Evolutionary conservation across 2,329 filamentous ascomycete genomes (phyloP), one percentile per base, ranked within the genome.

Genomic region (Talaromyces sp.): DNA sequence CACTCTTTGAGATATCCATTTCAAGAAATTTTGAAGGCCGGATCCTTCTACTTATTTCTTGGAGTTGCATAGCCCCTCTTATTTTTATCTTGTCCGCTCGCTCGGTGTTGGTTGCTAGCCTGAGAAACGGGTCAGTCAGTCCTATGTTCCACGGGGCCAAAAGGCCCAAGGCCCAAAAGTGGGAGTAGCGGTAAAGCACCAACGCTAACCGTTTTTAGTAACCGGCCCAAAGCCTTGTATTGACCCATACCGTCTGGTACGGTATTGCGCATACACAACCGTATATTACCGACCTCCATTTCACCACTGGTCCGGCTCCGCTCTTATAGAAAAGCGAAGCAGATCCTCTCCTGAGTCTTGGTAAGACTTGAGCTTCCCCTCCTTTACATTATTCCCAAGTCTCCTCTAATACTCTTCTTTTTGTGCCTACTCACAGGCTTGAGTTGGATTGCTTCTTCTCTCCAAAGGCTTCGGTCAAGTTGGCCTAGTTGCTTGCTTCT

Each of bases 281-380:
- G 50, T 53, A 50, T 46, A 47, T 41, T 56, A 52, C 54, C 20
- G 5, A n/a, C n/a, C 17, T 20, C 41, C 33, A 47, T 47, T 48
- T 48, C 44, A 47, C 43, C 50, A 42, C 33, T 48, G 40, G 45
- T 43, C 39, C 30, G 36, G 19, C 50, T 52, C 45, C 39, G 44
- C 39, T 20, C 54, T 46, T 52, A 53, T 50, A 56, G 54, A 55
- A 55, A 55, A 27, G 49, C 52, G 53, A 55, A 48, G 49, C 52
- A 56, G 50, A 53, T 56, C 46, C 35, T 29, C 53, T 55, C 29
- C 50, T 52, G 43, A 36, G 29, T 42, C 39, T 27, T 51, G 40
- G 54, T 56, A 53, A 56, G 50, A 52, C 29, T 40, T 36, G 43
- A 17, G 49, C 43, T 20, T 47, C 41, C 46, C 37, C 46, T 52